Evolutionary conservation across 1,284 basidiomycete species (phyloP), one percentile per base, ranked within the genome.

Genomic region (Entoloma clypeatum): DNA sequence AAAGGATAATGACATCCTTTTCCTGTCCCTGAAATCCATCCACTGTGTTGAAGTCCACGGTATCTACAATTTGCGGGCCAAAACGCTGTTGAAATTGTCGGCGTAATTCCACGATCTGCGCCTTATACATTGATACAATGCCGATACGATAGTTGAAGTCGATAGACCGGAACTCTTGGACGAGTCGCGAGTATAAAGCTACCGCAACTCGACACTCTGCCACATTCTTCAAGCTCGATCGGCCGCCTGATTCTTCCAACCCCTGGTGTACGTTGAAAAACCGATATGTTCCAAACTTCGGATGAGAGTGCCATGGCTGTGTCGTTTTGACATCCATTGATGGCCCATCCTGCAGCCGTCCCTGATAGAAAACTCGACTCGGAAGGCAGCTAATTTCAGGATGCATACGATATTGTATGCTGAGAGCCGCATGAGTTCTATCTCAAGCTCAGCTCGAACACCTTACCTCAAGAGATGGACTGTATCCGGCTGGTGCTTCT

Each of bases 321-420:
- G 64, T 66, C 0, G 96, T 98, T 62, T 92, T 90, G 37, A 61
- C 52, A 3, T 72, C 85, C 94, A 99, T 98, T 30, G 76, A 74
- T 1, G 92, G 92, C 1, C 96, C 96, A 59, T 99, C 92, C 34
- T 77, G 68, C 13, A 99, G 71, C 34, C 79, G 75, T 4, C 82
- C 80, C 39, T 84, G 68, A 62, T 99, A 99, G 67, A 99, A 99
- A 1, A 94, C 67, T 39, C 74, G 75, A 48, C 93, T 97, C 0
- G 96, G 96, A 21, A 99, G 77, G 36, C 71, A 71, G 50, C 92
- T 95, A 59, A 99, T 99, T 45, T 89, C 82, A 1, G 96, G 95
- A 62, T 99, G 94, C 96, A 99, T 99, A 59, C 96, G 95, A 61
- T 99, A 99, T 67, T 99, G 96, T 34, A 99, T 99, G 53, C 90